Evolutionary conservation across 805 yeast species (phyloP).

Genomic region (Metschnikowia matae): DNA sequence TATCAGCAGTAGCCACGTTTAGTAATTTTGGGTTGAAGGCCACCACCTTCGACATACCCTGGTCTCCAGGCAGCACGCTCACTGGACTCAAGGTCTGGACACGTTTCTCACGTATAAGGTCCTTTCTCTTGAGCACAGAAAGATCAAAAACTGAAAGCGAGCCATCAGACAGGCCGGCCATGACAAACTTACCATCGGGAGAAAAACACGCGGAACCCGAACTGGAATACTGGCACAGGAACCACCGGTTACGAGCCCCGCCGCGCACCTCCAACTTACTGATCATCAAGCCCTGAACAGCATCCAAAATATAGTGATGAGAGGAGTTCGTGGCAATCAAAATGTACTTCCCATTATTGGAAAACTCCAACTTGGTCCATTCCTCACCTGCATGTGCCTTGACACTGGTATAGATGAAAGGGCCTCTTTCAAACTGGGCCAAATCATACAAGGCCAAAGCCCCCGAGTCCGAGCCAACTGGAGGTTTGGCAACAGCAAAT

Average conservation of each 20-base stretch:
- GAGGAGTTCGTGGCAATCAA: slow-evolving; percentile 53
- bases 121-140: slow-evolving; percentile 16
- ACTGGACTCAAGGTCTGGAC: slow-evolving; percentile 22
- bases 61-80: slow-evolving; percentile 19
- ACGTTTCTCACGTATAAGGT: slow-evolving; percentile 12
- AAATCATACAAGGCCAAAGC: slow-evolving; percentile 54
- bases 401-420: slow-evolving; percentile 41
- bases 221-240: slow-evolving; percentile 29
- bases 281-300: slow-evolving; percentile 57
- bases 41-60: slow-evolving; percentile 45
- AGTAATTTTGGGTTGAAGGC: slow-evolving; percentile 60
- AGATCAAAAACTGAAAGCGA: slow-evolving; percentile 30
- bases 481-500: slow-evolving; percentile 54
- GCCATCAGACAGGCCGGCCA: slow-evolving; percentile 29
- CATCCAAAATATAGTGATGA: slow-evolving; percentile 61
- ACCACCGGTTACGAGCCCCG: slow-evolving; percentile 15
- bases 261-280: slow-evolving; percentile 21
- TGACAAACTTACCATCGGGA: slow-evolving; percentile 38
- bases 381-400: slow-evolving; percentile 20
- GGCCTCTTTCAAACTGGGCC: slow-evolving; percentile 50
- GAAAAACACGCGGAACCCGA: slow-evolving; percentile 35
- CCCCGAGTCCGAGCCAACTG: slow-evolving; percentile 10
- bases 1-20: slow-evolving; percentile 48
- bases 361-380: slow-evolving; percentile 72
- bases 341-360: slow-evolving; percentile 68